Base-by-base conservation (phyloP, 208 protist species). In the Wallacemonas sp. region DNA sequence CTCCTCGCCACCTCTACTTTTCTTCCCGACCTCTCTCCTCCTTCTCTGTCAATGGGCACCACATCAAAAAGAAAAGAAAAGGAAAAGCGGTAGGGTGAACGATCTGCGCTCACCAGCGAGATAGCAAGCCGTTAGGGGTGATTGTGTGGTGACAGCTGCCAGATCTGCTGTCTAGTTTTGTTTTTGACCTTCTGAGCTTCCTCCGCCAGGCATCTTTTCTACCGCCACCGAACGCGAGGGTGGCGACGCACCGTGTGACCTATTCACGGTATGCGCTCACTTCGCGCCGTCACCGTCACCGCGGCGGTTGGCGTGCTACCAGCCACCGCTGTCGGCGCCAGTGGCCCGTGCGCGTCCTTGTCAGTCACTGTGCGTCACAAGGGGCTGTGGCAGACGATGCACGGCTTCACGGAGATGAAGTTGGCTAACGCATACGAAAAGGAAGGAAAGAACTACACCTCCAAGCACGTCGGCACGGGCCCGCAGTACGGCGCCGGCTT, bases 351-450 rank as follows among this genome's bases (percentile, higher is more conserved):
- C 13, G 12, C 55, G 12, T 24, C 67, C 10, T 54, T 76, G 19
- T 19, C 10, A 34, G 32, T 39, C 17, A 5, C 60, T 3, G 61
- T n/a, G 12, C 73, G 78, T 9, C 69, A 73, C 66, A 76, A 79
- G 46, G 67, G 66, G 19, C 46, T 80, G 19, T 75, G 69, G 2
- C 50, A 70, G 42, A 61, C 17, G 19, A 57, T 85, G 2, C 79
- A 85, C 53, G 33, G 71, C 50, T 57, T 80, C 67, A 85, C 79
- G 6, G 62, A 68, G 29, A 62, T 81, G 45, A 80, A 78, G 73
- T 65, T 73, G 6, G 29, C 65, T 8, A 60, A 68, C 60, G 24
- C 63, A 24, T 61, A 79, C 65, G 69, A 75, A 48, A 39, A 66
- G 44, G 26, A 66, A 15, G 42, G 60, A 13, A 59, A 59, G 22